Base-by-base conservation (phyloP, 2,329 filamentous ascomycete genomes). In the Aspergillus spinulosporus region DNA sequence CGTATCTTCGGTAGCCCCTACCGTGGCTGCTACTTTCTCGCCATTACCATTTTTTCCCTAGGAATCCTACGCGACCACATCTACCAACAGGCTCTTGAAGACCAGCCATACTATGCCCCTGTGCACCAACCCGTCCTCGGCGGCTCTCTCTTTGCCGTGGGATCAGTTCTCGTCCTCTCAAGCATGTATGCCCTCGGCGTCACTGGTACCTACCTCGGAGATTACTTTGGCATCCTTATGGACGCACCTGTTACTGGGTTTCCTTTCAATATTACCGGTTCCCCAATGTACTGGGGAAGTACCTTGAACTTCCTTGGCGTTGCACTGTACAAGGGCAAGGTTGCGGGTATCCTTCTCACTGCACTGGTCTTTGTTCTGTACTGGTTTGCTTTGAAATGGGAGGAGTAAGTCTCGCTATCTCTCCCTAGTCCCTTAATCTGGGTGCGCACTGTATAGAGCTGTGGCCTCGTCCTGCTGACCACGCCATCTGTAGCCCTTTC, bases 161-260 rank as follows among this genome's bases (percentile, higher is more conserved):
- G 94, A 57, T 97, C 96, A 74, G 75, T 88, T 50, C 85, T 99
- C 36, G 94, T 99, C 49, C 67, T 97, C 49, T 88, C 88, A 34
- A 94, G 89, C 59, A 97, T 96, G 77, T 97, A 87, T 86, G 89
- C 87, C 34, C 85, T 99, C 40, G 94, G 94, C 56, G 85, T 99
- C 68, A 97, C 92, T 0, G 94, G 94, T 61, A 99, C 94, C 37
- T 99, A 97, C 73, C 81, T 99, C 36, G 94, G 94, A 66, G 94
- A 99, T 79, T 99, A 99, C 81, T 99, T 97, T 72, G 94, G 94
- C 65, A 97, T 97, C 73, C 82, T 99, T 63, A 96, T 97, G 92
- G 93, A 97, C 72, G 80, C 88, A 64, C 93, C 93, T 68, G 92
- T 99, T 51, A 96, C 92, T 9, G 88, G 90, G 12, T 99, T 99